Conservation (phyloP, 2,329 filamentous ascomycete species). For the Epichloe sibirici region DNA sequence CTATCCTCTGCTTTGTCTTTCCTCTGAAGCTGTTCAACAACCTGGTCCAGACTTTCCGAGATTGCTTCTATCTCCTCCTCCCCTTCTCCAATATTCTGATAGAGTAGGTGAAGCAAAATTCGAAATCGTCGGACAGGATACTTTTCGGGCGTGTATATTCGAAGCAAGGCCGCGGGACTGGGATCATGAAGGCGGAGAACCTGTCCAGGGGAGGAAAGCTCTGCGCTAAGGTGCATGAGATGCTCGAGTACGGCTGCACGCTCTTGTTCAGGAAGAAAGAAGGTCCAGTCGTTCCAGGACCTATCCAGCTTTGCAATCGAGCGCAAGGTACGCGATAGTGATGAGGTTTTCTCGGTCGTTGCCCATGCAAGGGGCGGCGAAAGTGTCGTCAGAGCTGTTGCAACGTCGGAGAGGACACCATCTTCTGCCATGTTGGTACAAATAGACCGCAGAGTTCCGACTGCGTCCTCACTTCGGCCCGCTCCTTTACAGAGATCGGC, state of each 20-base stretch:
- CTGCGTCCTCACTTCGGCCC: slow-evolving; percentile 43
- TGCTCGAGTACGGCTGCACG: slow-evolving; percentile 49
- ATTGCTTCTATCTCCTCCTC: slow-evolving; percentile 27
- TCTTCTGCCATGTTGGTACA: slow-evolving; percentile 48
- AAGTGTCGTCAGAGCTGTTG: slow-evolving; percentile 32
- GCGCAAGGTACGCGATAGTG: slow-evolving; percentile 46
- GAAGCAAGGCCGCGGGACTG: slow-evolving; percentile 33
- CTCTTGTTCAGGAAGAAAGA: slow-evolving; percentile 37
- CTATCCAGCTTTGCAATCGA: slow-evolving; percentile 47
- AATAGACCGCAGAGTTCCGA: slow-evolving; percentile 46
- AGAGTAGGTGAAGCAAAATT: slow-evolving; percentile 36
- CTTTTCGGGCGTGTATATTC: slow-evolving; percentile 35
- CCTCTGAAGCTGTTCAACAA: slow-evolving; percentile 22
- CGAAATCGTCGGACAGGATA: slow-evolving; percentile 42
- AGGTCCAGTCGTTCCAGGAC: slow-evolving; percentile 44
- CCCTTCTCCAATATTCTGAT: slow-evolving; percentile 33
- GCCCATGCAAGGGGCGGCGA: slow-evolving; percentile 43
- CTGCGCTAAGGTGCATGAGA: slow-evolving; percentile 38
- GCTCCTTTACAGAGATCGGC: slow-evolving; percentile 45
- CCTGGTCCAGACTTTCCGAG: slow-evolving; percentile 25
- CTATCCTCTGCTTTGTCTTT: slow-evolving; percentile 32
- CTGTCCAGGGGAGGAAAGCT: slow-evolving; percentile 20
- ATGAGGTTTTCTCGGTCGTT: slow-evolving; percentile 33
- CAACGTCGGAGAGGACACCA: slow-evolving; percentile 43
- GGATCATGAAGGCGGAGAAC: slow-evolving; percentile 31